Evolutionary conservation across 208 protist species (phyloP).

Genomic region (Leishmania mexicana): DNA sequence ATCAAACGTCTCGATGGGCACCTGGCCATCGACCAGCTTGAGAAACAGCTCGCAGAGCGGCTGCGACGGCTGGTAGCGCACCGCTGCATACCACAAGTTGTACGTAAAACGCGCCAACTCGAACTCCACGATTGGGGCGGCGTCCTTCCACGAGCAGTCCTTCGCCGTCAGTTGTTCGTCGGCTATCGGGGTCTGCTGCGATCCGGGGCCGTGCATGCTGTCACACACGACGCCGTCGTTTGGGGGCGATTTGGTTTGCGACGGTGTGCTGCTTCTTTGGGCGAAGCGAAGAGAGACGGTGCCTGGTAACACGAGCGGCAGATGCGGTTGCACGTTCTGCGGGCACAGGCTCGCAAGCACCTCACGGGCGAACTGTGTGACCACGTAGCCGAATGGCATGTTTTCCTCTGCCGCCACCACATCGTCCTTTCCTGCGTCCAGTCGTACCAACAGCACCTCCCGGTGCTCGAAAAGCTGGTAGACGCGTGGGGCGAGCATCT

Average conservation of each 20-base stretch:
- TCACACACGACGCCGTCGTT: neutral
- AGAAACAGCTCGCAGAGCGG: conserved; percentile 74
- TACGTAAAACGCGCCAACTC: conserved; percentile 71
- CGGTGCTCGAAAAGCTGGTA: conserved; percentile 64
- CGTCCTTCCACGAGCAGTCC: conserved; percentile 22
- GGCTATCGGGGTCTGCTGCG: neutral
- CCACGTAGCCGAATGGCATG: conserved; percentile 72
- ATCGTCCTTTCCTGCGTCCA: conserved; percentile 63
- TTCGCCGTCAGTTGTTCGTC: neutral
- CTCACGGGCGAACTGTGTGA: conserved; percentile 46
- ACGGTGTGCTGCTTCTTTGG: neutral
- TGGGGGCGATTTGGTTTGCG: neutral
- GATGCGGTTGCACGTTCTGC: conserved; percentile 4
- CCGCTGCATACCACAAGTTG: conserved; percentile 72
- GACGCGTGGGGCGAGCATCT: conserved; percentile 66
- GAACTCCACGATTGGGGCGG: conserved; percentile 40
- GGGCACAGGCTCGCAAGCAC: conserved; percentile 38
- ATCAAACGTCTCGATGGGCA: conserved; percentile 53
- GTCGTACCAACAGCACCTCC: conserved; percentile 28
- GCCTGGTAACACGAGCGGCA: conserved; percentile 38
- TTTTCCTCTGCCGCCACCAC: conserved; percentile 40
- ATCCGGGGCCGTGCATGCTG: neutral
- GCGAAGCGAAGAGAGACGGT: conserved; percentile 18
- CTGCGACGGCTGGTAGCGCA: conserved; percentile 56
- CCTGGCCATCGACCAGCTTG: conserved; percentile 52